A percentile compares a stretch with the other conserved stretches of the same genome.
These are phyloP conservation scores for Vaccinium myrtillus DNA, from an alignment of 148 eudicot species.

Conservation along the genomic window DNA sequence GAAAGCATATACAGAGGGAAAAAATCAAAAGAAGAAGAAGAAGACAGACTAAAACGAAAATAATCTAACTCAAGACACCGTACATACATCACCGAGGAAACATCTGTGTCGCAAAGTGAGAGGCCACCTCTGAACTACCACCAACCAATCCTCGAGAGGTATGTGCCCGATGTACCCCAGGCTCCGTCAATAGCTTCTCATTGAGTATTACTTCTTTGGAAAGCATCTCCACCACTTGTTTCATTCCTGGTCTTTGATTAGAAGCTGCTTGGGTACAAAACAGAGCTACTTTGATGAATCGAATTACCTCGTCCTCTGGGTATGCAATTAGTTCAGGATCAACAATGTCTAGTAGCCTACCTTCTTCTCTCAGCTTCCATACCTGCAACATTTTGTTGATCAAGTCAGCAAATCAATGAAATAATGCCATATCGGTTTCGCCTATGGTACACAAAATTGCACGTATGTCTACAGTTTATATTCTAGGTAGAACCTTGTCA, in stretches of 20 bases:
- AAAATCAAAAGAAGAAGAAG: neutral
- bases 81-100: slow-evolving; percentile 33
- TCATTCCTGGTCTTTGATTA: slow-evolving; percentile 54
- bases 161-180: slow-evolving; percentile 31
- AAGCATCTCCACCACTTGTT: slow-evolving; percentile 64
- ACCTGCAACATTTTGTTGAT: slow-evolving; percentile 28
- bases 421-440: neutral
- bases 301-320: slow-evolving; percentile 40
- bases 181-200: slow-evolving; percentile 39
- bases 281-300: slow-evolving; percentile 54
- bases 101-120: slow-evolving; percentile 25
- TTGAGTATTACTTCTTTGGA: slow-evolving; percentile 43
- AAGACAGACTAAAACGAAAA: neutral
- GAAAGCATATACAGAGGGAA: neutral
- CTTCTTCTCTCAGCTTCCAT: slow-evolving; percentile 50
- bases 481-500: neutral
- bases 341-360: slow-evolving; percentile 45
- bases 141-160: slow-evolving; percentile 8
- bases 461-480: neutral
- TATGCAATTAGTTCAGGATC: slow-evolving; percentile 49
- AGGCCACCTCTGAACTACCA: slow-evolving; percentile 18
- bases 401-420: neutral
- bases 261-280: slow-evolving; percentile 59
- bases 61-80: neutral
- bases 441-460: neutral